Percentiles rank a stretch among this genome's conserved stretches.
These are phyloP conservation scores for Anthracocystis panici-leucophaei DNA, from an alignment of 1,284 basidiomycete species.

Conservation along the genomic window DNA sequence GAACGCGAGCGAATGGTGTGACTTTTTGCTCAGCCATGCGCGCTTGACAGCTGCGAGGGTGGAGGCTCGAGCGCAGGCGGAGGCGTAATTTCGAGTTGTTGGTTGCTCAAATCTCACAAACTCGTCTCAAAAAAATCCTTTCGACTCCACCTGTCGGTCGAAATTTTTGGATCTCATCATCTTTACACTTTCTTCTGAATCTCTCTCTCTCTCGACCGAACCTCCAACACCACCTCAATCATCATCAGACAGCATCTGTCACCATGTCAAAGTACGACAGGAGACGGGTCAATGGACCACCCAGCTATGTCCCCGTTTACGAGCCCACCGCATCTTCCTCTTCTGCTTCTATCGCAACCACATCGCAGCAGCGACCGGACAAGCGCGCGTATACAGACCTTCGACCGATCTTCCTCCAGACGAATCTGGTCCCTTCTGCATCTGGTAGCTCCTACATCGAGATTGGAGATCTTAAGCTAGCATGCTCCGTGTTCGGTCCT, in stretches of 20 bases:
- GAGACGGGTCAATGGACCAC: constrained; percentile 45
- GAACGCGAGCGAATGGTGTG: background rate
- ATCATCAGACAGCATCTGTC: background rate
- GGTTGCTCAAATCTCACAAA: constrained; percentile 4
- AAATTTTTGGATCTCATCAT: constrained; percentile 20
- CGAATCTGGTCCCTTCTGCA: constrained; percentile 89
- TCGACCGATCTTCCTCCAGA: constrained; percentile 77
- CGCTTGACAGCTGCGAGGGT: constrained; percentile 5
- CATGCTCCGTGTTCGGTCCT: constrained; percentile 97
- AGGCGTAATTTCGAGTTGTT: background rate
- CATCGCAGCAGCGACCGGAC: constrained; percentile 29
- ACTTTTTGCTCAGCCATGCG: constrained; percentile 3
- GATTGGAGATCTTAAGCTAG: constrained; percentile 86
- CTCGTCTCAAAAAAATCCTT: background rate
- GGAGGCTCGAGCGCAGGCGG: constrained; percentile 36
- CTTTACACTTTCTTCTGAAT: constrained; percentile 4
- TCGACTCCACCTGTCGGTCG: constrained; percentile 17
- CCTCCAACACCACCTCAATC: background rate
- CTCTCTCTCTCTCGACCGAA: background rate
- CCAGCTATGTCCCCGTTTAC: constrained; percentile 33
- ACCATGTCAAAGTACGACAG: constrained; percentile 47
- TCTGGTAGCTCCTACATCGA: constrained; percentile 97
- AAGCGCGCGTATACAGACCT: constrained; percentile 28
- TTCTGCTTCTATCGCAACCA: constrained; percentile 9
- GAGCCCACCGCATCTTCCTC: constrained; percentile 10